Percentiles rank a stretch among this genome's conserved stretches.
Conservation (phyloP, 148 eudicot species). For the Camellia japonica region DNA sequence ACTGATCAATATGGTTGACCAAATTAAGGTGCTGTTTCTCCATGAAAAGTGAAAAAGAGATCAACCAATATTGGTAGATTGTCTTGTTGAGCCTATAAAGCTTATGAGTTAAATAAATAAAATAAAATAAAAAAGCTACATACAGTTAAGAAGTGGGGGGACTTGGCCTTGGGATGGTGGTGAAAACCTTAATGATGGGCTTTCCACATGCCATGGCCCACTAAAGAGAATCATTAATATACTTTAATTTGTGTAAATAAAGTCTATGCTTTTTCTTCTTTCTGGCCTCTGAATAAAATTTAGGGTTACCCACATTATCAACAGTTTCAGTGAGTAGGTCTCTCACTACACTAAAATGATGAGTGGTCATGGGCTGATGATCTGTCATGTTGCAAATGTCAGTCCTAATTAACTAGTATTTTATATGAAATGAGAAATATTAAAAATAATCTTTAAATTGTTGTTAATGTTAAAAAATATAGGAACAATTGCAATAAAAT, state of each 20-base stretch:
- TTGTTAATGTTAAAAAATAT: no score
- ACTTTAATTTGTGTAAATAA: neutral
- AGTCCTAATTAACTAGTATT: neutral
- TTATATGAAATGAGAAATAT: no score
- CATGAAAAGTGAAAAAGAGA: neutral
- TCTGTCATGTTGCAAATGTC: neutral
- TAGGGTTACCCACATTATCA: neutral
- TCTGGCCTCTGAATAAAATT: neutral
- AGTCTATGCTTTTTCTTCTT: neutral
- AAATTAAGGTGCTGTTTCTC: neutral
- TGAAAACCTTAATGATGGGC: slow-evolving; percentile 15
- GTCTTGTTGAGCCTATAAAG: no score
- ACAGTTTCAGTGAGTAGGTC: neutral
- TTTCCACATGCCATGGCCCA: slow-evolving; percentile 6
- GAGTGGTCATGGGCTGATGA: neutral
- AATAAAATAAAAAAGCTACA: no score
- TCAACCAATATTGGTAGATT: no score
- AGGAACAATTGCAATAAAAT: no score
- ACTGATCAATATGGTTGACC: neutral
- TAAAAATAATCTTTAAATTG: no score
- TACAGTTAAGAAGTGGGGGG: no score
- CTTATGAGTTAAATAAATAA: no score
- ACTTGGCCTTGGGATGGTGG: neutral
- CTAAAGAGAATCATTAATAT: slow-evolving; percentile 3
- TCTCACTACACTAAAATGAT: neutral